phyloP scores from a whole-genome alignment of 441 rosid genomes.

The Adansonia rubrostipa region DNA sequence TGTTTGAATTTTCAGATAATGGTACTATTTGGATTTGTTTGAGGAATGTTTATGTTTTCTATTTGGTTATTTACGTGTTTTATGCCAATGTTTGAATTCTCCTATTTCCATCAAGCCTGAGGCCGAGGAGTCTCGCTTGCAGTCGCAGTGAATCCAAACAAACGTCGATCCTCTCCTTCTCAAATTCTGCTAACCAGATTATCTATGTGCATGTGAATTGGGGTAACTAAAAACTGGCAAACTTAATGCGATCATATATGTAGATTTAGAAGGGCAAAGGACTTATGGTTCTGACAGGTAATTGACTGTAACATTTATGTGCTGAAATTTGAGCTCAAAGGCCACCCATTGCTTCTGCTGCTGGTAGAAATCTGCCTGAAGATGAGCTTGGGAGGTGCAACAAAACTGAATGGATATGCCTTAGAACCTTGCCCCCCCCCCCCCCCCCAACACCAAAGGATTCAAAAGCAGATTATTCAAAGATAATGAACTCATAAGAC shows the following conservation, averaged over 20 bases:
- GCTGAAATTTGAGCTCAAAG: slow-evolving; percentile 92
- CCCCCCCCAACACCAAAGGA: slow-evolving; percentile 35
- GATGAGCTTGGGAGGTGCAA: slow-evolving; percentile 78
- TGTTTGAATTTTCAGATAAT: slow-evolving; percentile 12
- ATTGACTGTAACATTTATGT: not conserved
- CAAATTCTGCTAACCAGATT: not conserved
- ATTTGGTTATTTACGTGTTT: not conserved
- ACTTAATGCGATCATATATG: too few relatives aligned
- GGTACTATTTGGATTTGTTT: not conserved
- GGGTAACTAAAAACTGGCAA: too few relatives aligned
- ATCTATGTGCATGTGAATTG: too few relatives aligned
- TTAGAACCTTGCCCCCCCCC: slow-evolving; percentile 59
- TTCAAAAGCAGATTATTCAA: slow-evolving; percentile 61
- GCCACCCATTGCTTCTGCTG: slow-evolving; percentile 67
- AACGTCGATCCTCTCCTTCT: not conserved
- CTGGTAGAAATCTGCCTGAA: slow-evolving; percentile 69
- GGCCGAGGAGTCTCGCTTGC: not conserved
- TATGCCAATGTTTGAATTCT: not conserved
- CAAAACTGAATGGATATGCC: slow-evolving; percentile 74
- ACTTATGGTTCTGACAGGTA: not conserved
- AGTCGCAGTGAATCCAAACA: not conserved
- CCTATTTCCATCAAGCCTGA: not conserved
- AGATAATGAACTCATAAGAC: slow-evolving; percentile 69
- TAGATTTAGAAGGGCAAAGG: not conserved
- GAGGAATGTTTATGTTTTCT: not conserved